Evolutionary conservation across 306 rosid species (phyloP).

Genomic region (Canavalia ensiformis): DNA sequence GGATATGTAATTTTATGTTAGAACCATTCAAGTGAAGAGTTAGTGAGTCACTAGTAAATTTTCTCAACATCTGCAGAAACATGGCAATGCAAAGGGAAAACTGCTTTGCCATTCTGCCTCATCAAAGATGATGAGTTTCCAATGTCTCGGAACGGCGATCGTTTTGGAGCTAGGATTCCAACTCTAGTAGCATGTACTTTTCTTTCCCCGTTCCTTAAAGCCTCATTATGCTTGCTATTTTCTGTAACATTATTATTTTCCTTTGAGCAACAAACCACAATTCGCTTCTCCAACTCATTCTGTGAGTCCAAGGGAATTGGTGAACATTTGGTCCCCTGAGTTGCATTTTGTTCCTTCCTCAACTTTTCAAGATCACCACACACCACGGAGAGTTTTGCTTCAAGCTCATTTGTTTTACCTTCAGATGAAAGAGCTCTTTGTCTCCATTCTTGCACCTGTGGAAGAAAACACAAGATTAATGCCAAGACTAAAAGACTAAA

Average conservation of each 20-base stretch:
- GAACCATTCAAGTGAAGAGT: slow-evolving; percentile 32
- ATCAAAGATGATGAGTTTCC: slow-evolving; percentile 59
- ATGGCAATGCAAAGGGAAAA: slow-evolving; percentile 59
- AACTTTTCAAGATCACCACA: slow-evolving; percentile 56
- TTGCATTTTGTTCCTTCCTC: slow-evolving; percentile 53
- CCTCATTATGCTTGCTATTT: slow-evolving; percentile 53
- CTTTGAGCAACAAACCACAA: slow-evolving; percentile 75
- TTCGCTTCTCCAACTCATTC: slow-evolving; percentile 78
- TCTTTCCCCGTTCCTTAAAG: slow-evolving; percentile 53
- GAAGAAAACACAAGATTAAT: slow-evolving; percentile 21
- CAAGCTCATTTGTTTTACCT: slow-evolving; percentile 59
- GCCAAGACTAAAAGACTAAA: neutral
- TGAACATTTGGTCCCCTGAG: slow-evolving; percentile 36
- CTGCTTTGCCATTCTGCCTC: slow-evolving; percentile 63
- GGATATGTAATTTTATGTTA: slow-evolving; percentile 29
- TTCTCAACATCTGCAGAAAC: slow-evolving; percentile 51
- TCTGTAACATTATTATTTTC: slow-evolving; percentile 58
- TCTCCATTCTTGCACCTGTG: slow-evolving; percentile 91
- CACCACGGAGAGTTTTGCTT: slow-evolving; percentile 55
- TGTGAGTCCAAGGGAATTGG: slow-evolving; percentile 52
- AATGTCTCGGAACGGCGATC: slow-evolving; percentile 72
- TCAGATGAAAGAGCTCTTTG: slow-evolving; percentile 72
- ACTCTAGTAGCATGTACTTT: slow-evolving; percentile 41
- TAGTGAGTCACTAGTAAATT: slow-evolving; percentile 27
- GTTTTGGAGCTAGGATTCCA: slow-evolving; percentile 44